Conservation (phyloP, 345 rosid species). For the Jatropha curcas region DNA sequence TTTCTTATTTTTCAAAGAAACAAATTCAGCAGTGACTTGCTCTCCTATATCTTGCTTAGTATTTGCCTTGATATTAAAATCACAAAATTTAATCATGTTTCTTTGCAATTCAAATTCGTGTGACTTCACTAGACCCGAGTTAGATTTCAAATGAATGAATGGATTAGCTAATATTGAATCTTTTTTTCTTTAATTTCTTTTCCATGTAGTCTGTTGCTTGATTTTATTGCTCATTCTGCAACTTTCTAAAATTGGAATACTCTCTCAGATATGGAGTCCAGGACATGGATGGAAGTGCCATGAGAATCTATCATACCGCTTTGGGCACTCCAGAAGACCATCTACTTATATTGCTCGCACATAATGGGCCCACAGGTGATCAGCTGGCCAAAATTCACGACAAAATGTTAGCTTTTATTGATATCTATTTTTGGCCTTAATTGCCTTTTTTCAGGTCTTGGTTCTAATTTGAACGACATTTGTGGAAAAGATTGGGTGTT, state of each 20-base stretch:
- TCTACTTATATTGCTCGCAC: slow-evolving; percentile 71
- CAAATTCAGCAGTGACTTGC: no score
- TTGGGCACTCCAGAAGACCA: slow-evolving; percentile 70
- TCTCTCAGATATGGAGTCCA: slow-evolving; percentile 68
- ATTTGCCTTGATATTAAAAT: background rate
- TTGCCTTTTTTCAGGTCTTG: slow-evolving; percentile 64
- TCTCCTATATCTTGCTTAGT: background rate
- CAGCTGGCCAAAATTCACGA: slow-evolving; percentile 18
- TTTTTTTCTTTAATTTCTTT: background rate
- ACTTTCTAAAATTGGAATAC: slow-evolving; percentile 1
- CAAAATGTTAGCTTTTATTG: slow-evolving; percentile 1
- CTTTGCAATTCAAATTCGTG: no score
- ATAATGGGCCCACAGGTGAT: slow-evolving; percentile 82
- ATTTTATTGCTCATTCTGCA: background rate
- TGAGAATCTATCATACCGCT: slow-evolving; percentile 57
- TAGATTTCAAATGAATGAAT: slow-evolving; percentile 6
- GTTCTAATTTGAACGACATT: slow-evolving; percentile 65
- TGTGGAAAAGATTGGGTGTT: slow-evolving; percentile 79
- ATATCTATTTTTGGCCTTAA: background rate
- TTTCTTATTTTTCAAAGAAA: background rate
- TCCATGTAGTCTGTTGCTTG: background rate
- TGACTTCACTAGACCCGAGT: background rate
- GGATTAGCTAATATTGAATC: slow-evolving; percentile 4
- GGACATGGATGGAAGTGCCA: slow-evolving; percentile 67
- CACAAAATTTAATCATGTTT: background rate